Evolutionary conservation across 257 asterid genomes (phyloP).

Genomic region (Solanum boliviense): DNA sequence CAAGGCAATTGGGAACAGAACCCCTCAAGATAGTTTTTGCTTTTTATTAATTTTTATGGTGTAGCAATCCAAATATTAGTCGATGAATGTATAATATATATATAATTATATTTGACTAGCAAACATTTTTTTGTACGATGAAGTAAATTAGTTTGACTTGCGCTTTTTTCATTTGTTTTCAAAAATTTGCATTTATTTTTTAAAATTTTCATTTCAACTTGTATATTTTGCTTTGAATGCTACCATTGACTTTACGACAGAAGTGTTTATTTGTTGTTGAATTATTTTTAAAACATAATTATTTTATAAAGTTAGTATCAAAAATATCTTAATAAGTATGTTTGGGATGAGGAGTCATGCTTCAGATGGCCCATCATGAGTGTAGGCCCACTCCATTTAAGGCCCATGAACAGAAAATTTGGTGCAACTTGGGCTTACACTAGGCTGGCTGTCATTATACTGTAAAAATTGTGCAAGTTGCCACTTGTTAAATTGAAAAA

Average conservation of each 20-base stretch:
- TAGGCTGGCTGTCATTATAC: not conserved
- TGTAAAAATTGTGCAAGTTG: not conserved
- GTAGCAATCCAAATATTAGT: not conserved
- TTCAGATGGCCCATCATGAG: not conserved
- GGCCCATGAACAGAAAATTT: not conserved
- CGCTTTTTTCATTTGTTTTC: not conserved
- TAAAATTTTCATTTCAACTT: not conserved
- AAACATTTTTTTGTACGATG: not conserved
- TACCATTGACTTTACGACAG: not conserved
- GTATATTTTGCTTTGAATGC: not conserved
- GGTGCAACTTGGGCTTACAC: not conserved
- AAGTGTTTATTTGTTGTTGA: not conserved
- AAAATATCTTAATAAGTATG: not conserved
- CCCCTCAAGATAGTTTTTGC: not conserved
- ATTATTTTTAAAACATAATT: not conserved
- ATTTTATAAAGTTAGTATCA: not conserved
- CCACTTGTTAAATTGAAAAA: not conserved
- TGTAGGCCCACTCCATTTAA: not conserved
- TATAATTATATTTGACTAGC: not conserved
- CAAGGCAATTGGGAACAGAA: not conserved
- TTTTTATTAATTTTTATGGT: not conserved
- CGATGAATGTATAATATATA: not conserved
- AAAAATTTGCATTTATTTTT: not conserved
- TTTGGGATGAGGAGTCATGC: not conserved
- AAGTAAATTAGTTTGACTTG: not conserved